Evolutionary conservation across 768 basidiomycete genomes (phyloP).

Genomic region (Podaxis sp.): DNA sequence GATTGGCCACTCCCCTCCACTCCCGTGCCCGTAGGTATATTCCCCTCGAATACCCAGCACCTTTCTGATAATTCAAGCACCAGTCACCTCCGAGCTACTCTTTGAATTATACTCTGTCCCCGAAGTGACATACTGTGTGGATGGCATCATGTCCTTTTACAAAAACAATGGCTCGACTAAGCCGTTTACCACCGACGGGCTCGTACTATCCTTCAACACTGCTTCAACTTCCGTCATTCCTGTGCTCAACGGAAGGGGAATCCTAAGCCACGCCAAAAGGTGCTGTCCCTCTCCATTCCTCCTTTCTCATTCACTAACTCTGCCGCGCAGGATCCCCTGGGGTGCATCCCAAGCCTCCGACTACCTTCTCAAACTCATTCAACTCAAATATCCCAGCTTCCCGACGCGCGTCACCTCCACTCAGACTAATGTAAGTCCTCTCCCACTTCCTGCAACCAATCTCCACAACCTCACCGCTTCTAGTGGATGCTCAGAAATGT

Average conservation of each 20-base stretch:
- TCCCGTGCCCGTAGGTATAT: slow-evolving; percentile 73
- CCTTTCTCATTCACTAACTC: background rate
- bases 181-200: slow-evolving; percentile 63
- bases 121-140: slow-evolving; percentile 82
- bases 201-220: slow-evolving; percentile 90
- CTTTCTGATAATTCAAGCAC: background rate
- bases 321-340: slow-evolving; percentile 77
- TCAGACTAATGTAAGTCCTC: slow-evolving; percentile 68
- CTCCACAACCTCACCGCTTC: background rate
- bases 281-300: slow-evolving; percentile 23
- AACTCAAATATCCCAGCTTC: slow-evolving; percentile 94
- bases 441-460: background rate
- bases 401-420: slow-evolving; percentile 75
- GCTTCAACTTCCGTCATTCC: slow-evolving; percentile 91
- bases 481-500: slow-evolving; percentile 93
- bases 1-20: slow-evolving; percentile 83
- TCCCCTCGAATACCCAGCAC: slow-evolving; percentile 5
- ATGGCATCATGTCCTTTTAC: slow-evolving; percentile 92
- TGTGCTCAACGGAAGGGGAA: slow-evolving; percentile 75
- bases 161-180: slow-evolving; percentile 51
- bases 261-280: slow-evolving; percentile 88
- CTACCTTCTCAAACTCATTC: slow-evolving; percentile 88
- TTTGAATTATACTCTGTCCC: slow-evolving; percentile 93
- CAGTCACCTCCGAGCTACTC: slow-evolving; percentile 94
- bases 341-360: slow-evolving; percentile 89